These are phyloP conservation scores for Laguncularia racemosa DNA, from an alignment of 345 rosid species.

Conservation along the genomic window DNA sequence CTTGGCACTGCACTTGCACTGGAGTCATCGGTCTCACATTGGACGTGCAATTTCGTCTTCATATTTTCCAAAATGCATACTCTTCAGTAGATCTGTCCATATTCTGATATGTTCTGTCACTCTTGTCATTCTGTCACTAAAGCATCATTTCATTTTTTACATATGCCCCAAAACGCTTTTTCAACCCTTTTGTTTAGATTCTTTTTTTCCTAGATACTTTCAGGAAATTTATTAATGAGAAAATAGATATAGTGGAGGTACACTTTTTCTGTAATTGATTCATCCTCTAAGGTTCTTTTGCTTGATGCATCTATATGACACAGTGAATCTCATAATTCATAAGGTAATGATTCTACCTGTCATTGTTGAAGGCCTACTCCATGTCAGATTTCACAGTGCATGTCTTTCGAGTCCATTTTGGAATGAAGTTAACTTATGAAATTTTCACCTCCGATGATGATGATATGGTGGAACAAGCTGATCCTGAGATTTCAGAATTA, in stretches of 20 bases:
- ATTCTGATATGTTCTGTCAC: too few relatives aligned
- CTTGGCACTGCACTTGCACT: not conserved
- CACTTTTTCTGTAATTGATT: too few relatives aligned
- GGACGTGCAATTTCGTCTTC: not conserved
- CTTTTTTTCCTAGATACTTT: too few relatives aligned
- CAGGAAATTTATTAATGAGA: too few relatives aligned
- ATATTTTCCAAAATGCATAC: not conserved
- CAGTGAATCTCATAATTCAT: not conserved
- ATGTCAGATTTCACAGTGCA: slow-evolving; percentile 62
- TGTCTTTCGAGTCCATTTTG: slow-evolving; percentile 61
- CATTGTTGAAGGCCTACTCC: slow-evolving; percentile 65
- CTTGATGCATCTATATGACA: too few relatives aligned
- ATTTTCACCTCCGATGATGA: slow-evolving; percentile 58
- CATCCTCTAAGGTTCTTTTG: too few relatives aligned
- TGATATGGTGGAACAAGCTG: slow-evolving; percentile 38
- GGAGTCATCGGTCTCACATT: not conserved
- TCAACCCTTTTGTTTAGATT: too few relatives aligned
- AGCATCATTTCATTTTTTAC: too few relatives aligned
- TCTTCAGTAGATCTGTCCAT: not conserved
- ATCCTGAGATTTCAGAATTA: slow-evolving; percentile 43
- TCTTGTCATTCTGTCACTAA: too few relatives aligned
- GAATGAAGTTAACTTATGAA: slow-evolving; percentile 84
- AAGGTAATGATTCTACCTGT: slow-evolving; percentile 7
- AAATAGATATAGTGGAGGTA: too few relatives aligned
- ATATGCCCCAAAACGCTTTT: too few relatives aligned